Conservation (phyloP, 345 rosid species). For the Garcia nutans region DNA sequence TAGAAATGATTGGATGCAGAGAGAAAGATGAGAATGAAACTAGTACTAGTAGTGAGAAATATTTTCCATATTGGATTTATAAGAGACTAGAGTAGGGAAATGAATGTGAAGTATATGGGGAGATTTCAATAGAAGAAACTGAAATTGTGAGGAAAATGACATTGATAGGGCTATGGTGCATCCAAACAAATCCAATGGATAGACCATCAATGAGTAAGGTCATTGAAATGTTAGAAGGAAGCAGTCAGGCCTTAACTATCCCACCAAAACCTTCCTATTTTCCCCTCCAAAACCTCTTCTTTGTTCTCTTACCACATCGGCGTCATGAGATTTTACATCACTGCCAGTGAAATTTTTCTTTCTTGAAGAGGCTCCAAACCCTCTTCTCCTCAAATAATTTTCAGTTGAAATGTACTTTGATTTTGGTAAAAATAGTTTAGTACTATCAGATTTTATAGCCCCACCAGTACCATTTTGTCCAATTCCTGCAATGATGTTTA, state of each 20-base stretch:
- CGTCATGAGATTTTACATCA: not conserved
- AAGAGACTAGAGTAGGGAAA: not conserved
- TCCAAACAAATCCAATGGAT: not conserved
- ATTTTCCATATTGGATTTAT: conserved; percentile 6
- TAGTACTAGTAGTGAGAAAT: not conserved
- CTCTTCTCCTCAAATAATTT: too few relatives aligned
- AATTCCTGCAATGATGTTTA: too few relatives aligned
- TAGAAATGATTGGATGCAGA: conserved; percentile 6
- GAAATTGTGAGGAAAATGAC: conserved; percentile 1
- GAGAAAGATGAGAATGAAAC: not conserved
- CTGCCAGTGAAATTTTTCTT: too few relatives aligned
- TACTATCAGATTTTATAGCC: too few relatives aligned
- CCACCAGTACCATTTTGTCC: too few relatives aligned
- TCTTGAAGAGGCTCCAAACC: too few relatives aligned
- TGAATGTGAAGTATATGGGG: not conserved
- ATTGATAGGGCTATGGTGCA: not conserved
- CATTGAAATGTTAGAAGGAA: not conserved
- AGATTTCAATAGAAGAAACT: not conserved
- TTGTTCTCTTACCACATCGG: not conserved
- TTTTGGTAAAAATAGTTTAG: too few relatives aligned
- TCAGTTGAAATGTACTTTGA: too few relatives aligned
- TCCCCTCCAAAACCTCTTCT: not conserved
- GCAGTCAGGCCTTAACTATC: not conserved
- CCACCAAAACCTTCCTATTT: not conserved
- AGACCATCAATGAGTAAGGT: conserved; percentile 2